phyloP scores from a whole-genome alignment of 148 eudicot genomes.

The Persicaria tinctoria region DNA sequence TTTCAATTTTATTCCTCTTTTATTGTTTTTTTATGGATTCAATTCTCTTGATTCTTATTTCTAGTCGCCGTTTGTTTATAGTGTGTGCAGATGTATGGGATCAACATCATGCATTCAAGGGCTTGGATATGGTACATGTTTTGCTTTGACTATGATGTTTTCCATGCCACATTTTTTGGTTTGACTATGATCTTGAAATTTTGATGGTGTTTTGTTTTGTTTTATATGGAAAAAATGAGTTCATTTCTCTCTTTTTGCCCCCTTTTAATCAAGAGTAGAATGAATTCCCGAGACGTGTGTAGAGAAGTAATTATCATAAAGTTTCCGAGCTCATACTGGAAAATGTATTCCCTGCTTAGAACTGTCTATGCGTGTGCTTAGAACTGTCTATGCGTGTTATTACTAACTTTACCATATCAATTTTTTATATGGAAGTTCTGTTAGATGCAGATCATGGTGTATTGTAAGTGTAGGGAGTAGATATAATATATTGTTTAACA shows the following conservation, averaged over 20 bases:
- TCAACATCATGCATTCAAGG: constrained; percentile 22
- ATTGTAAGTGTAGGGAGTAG: not conserved
- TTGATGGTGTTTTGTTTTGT: not conserved
- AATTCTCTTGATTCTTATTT: not conserved
- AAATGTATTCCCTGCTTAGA: not conserved
- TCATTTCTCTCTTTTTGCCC: not conserved
- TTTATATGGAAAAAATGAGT: not conserved
- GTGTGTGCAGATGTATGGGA: constrained; percentile 21
- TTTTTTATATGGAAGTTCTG: not conserved
- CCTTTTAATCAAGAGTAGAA: not conserved
- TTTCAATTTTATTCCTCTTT: not conserved
- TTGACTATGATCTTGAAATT: not conserved
- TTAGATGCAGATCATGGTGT: not conserved
- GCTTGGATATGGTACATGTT: constrained; percentile 37
- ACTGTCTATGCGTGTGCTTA: not conserved
- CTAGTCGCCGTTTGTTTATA: constrained; percentile 18
- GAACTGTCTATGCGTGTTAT: not conserved
- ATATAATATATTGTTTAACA: not conserved
- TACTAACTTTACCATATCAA: not conserved
- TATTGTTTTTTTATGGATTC: not conserved
- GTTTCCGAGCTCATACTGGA: not conserved
- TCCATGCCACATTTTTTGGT: not conserved
- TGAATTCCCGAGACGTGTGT: not conserved
- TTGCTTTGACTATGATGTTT: not conserved
- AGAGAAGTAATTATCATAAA: not conserved